Base-by-base conservation (phyloP, 805 yeast genomes). In the Metschnikowia santaceciliae region DNA sequence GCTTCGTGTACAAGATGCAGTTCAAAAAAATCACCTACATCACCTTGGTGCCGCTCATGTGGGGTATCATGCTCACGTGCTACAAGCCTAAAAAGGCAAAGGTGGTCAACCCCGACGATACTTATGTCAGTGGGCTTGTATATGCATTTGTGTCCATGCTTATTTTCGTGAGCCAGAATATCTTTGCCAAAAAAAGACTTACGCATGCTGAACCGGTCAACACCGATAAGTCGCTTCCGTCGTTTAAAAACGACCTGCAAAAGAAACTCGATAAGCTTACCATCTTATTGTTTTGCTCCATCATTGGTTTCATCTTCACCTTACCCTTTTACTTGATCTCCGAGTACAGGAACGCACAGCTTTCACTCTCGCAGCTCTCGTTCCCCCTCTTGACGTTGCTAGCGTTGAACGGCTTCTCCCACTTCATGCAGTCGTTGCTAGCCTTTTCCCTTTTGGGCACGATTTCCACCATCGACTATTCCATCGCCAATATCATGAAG, bases 1-100 rank as follows among this genome's bases (percentile, higher is more conserved):
- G 87, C 56, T 53, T 83, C 11, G 49, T 85, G 36, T 86, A 85
- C 63, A 73, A 77, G 32, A 78, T 74, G 44, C 69, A 72, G 42
- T 92, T 88, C 74, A 76, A 77, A 48, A 46, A 61, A 8, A 75
- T 79, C 60, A 90, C 97, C 2, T 92, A 92, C 63, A 55, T 84
- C 47, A 87, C 98, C 1, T 73, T 92, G 61, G 59, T 85, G 0
- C 96, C 98, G 0, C 74, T 92, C 54, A 80, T 91, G 39, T 48
- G 77, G 30, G 99, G 99, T 15, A 96, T 92, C 52, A 89, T 90
- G 79, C 70, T 90, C 61, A 82, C 88, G 3, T 86, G 92, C 64
- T 78, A 70, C 59, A 73, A 71, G 54, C 67, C 83, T 51, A 75
- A 78, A 41, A 22, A n/a, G 22, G 33, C 11, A 14, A 64, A 72